Evolutionary conservation across 306 rosid genomes (phyloP).

Genomic region (Cucumis sativus): Cucumber_9930_V3 NC_026655.2:21151501-21152000

Average conservation of each 20-base stretch:
- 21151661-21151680: slow-evolving; percentile 9
- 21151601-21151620: slow-evolving; percentile 26
- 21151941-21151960: no score
- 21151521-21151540: neutral
- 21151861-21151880: no score
- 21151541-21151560: slow-evolving; percentile 27
- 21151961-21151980: no score
- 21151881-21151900: no score
- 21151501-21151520: slow-evolving; percentile 41
- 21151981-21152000: no score
- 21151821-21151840: neutral
- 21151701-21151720: neutral
- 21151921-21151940: no score
- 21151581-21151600: slow-evolving; percentile 20
- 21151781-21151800: neutral
- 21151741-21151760: neutral
- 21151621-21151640: slow-evolving; percentile 32
- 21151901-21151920: no score
- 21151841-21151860: neutral
- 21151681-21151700: neutral
- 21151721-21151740: neutral
- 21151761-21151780: neutral
- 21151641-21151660: slow-evolving; percentile 31
- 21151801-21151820: neutral
- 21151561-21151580: slow-evolving; percentile 25